Conservation (phyloP, 257 asterid species). For the Solanum peruvianum region DNA sequence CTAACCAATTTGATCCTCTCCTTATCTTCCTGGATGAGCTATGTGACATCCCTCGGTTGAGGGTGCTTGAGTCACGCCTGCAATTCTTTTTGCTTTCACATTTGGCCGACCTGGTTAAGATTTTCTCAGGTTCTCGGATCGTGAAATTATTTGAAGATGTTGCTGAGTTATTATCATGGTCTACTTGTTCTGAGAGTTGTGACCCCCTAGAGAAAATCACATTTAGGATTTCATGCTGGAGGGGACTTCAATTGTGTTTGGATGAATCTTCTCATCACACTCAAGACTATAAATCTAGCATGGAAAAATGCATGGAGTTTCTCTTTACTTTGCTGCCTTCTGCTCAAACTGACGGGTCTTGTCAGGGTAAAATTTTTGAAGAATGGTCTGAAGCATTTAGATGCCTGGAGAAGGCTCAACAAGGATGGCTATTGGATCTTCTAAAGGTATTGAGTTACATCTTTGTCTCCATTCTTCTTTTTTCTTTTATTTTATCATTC, state of each 20-base stretch:
- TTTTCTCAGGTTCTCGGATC: constrained; percentile 61
- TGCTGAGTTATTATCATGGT: constrained; percentile 39
- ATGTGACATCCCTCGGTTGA: constrained; percentile 61
- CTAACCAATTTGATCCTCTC: constrained; percentile 57
- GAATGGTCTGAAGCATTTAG: constrained; percentile 84
- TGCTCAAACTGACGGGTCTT: constrained; percentile 13
- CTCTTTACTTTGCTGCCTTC: constrained; percentile 52
- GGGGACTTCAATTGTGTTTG: constrained; percentile 62
- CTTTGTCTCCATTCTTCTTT: not conserved
- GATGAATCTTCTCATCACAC: constrained; percentile 32
- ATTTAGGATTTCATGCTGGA: constrained; percentile 80
- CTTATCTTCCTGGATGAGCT: constrained; percentile 79
- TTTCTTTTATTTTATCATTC: not conserved
- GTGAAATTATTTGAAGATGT: constrained; percentile 67
- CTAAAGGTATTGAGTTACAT: constrained; percentile 44
- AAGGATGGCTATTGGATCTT: constrained; percentile 56
- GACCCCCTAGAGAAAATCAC: constrained; percentile 32
- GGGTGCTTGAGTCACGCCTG: constrained; percentile 68
- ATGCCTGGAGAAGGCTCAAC: constrained; percentile 72
- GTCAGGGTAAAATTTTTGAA: constrained; percentile 12
- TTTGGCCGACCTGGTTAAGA: constrained; percentile 52
- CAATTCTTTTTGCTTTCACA: constrained; percentile 64
- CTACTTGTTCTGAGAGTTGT: constrained; percentile 35
- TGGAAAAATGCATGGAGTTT: constrained; percentile 69
- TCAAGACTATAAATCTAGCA: constrained; percentile 26